Evolutionary conservation across 169 alveolate genomes (phyloP).

Genomic region (Eimeria acervulina): DNA sequence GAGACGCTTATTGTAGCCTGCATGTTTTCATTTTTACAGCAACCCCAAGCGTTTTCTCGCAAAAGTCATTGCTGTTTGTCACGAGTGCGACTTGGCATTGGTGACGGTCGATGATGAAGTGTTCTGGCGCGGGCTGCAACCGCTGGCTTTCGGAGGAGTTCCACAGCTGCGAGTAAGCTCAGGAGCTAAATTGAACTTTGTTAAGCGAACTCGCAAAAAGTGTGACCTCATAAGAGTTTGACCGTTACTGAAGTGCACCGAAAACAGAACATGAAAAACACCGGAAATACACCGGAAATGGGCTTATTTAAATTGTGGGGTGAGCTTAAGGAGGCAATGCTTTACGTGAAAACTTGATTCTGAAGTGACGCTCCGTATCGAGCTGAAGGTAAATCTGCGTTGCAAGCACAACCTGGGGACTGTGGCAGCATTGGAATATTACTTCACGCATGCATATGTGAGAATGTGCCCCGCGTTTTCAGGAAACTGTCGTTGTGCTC

Average conservation of each 20-base stretch:
- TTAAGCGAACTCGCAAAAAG: neutral
- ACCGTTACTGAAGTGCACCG: neutral
- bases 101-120: conserved; percentile 88
- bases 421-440: neutral
- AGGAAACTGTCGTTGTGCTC: conserved; percentile 91
- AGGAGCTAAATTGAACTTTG: neutral
- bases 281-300: neutral
- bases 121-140: conserved; percentile 89
- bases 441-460: neutral
- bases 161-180: conserved; percentile 87
- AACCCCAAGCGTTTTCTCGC: conserved; percentile 88
- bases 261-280: neutral
- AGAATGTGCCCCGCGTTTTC: neutral
- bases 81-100: conserved; percentile 93
- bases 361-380: neutral
- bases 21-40: conserved; percentile 33
- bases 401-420: neutral
- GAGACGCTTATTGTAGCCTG: neutral
- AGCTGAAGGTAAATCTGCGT: neutral
- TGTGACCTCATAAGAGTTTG: too few relatives aligned
- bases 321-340: too few relatives aligned
- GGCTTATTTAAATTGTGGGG: neutral
- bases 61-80: conserved; percentile 88
- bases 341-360: too few relatives aligned
- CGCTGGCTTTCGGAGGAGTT: conserved; percentile 89